A percentile compares a stretch with the other conserved stretches of the same genome.
Evolutionary conservation across 768 basidiomycete species (phyloP).

Genomic region (Saitozyma podzolica): DNA sequence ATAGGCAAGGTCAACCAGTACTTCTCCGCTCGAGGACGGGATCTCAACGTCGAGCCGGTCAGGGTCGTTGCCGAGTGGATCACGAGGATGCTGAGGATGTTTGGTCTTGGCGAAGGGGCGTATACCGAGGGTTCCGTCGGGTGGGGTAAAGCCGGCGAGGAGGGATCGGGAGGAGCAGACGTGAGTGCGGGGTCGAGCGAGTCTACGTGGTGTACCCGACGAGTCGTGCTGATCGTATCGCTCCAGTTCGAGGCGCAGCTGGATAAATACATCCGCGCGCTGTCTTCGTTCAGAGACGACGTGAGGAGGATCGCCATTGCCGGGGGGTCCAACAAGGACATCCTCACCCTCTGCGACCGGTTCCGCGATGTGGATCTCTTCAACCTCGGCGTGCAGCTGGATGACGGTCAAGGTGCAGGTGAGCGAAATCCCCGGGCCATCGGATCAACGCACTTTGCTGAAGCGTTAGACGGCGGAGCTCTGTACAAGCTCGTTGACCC

Average conservation of each 20-base stretch:
- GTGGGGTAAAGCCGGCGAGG: conserved; percentile 69
- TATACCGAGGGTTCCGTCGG: conserved; percentile 62
- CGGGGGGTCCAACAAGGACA: conserved; percentile 66
- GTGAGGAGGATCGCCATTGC: conserved; percentile 79
- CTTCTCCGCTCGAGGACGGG: conserved; percentile 56
- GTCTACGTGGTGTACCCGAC: no score
- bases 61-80: conserved; percentile 59
- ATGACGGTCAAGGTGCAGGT: conserved; percentile 83
- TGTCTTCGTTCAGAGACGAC: conserved; percentile 89
- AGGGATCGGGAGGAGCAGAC: conserved; percentile 28
- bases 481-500: conserved; percentile 89
- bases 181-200: not conserved
- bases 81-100: conserved; percentile 58
- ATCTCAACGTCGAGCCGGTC: conserved; percentile 62
- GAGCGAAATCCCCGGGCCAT: not conserved
- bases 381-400: conserved; percentile 90
- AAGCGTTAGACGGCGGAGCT: conserved; percentile 78
- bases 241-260: conserved; percentile 75
- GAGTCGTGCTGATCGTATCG: conserved; percentile 4
- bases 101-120: conserved; percentile 60
- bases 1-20: conserved; percentile 86
- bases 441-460: conserved; percentile 4
- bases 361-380: conserved; percentile 86
- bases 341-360: conserved; percentile 81
- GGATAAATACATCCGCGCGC: conserved; percentile 80